These are phyloP conservation scores for Eimeria falciformis DNA, from an alignment of 169 alveolate genomes.

Conservation along the genomic window DNA sequence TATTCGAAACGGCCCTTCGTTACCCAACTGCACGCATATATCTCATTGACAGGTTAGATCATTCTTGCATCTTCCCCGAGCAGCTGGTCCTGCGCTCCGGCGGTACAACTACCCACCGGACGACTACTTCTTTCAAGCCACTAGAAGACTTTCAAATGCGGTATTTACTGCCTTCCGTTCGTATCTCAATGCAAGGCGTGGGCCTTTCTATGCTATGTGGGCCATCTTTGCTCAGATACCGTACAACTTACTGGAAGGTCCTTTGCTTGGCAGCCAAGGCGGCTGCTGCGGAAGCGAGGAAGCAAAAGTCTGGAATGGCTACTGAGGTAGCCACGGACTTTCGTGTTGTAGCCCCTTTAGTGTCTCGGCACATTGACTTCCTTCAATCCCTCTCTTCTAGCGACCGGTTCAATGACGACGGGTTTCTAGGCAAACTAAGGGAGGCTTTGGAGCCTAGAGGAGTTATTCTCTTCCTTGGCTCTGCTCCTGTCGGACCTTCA, in stretches of 20 bases:
- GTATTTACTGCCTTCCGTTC: no score
- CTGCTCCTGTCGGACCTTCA: slow-evolving; percentile 78
- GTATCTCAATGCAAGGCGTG: no score
- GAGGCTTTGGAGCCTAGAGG: slow-evolving; percentile 1
- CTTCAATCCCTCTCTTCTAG: not conserved
- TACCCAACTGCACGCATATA: slow-evolving; percentile 30
- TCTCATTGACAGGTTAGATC: slow-evolving; percentile 42
- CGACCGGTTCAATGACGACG: not conserved
- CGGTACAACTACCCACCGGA: no score
- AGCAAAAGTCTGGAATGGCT: not conserved
- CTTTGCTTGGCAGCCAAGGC: slow-evolving; percentile 10
- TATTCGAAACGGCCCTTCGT: slow-evolving; percentile 76
- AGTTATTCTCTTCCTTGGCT: slow-evolving; percentile 61
- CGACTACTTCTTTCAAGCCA: no score
- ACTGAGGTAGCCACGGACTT: not conserved
- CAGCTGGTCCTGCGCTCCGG: no score
- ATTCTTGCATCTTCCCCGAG: no score
- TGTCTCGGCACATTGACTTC: slow-evolving; percentile 76
- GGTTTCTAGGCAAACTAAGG: not conserved
- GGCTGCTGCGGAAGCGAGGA: not conserved
- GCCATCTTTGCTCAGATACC: slow-evolving; percentile 30
- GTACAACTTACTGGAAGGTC: slow-evolving; percentile 70
- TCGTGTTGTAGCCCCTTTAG: slow-evolving; percentile 71
- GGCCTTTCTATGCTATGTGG: no score
- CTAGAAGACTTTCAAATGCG: no score